Percentiles rank a stretch among this genome's conserved stretches.
Evolutionary conservation across 108 stramenopile genomes (phyloP).

Genomic region (Craspedostauros australis): DNA sequence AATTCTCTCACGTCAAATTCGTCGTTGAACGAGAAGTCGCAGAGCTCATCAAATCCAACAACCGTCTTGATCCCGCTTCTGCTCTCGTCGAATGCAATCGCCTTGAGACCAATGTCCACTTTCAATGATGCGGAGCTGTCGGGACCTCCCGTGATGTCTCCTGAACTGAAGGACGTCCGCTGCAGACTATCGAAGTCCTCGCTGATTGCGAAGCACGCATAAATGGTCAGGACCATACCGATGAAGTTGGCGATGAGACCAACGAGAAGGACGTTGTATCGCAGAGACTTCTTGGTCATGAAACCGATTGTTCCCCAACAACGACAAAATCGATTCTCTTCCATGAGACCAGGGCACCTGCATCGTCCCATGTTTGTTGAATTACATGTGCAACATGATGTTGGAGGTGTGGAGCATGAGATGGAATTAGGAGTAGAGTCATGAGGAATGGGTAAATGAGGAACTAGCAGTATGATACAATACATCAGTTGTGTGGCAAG

Average conservation of each 20-base stretch:
- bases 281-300: slow-evolving; percentile 5
- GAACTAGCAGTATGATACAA: no score
- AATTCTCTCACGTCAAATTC: slow-evolving; percentile 21
- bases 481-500: no score
- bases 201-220: slow-evolving; percentile 18
- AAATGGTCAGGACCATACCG: slow-evolving; percentile 14
- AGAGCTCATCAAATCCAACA: slow-evolving; percentile 29
- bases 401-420: no score
- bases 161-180: slow-evolving; percentile 10
- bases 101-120: slow-evolving; percentile 23
- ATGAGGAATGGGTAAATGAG: no score
- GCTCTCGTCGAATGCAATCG: slow-evolving; percentile 21
- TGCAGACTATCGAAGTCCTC: slow-evolving; percentile 11
- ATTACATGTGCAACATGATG: no score
- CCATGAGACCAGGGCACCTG: slow-evolving; percentile 24
- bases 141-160: background rate
- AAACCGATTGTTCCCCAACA: slow-evolving; percentile 10
- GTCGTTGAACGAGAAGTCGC: slow-evolving; percentile 10
- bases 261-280: slow-evolving; percentile 14
- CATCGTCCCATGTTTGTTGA: no score
- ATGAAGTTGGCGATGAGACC: slow-evolving; percentile 19
- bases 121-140: background rate
- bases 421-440: no score
- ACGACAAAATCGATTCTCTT: slow-evolving; percentile 19
- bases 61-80: slow-evolving; percentile 2